Conservation (phyloP, 2,329 filamentous ascomycete species). For the Claviceps capensis region DNA sequence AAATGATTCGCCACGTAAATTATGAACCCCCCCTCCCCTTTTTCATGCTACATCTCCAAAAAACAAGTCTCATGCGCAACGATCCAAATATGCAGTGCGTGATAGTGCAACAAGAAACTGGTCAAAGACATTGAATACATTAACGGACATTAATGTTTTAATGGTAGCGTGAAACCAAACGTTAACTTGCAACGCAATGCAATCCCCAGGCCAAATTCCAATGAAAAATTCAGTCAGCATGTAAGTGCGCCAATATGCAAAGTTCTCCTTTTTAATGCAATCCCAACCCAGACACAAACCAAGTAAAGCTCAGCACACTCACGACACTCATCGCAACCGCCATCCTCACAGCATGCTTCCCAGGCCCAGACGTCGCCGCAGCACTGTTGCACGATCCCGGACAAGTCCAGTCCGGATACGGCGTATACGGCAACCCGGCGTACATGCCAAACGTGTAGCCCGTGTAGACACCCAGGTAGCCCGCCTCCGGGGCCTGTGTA, state of each 20-base stretch:
- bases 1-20: background rate
- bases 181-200: too few relatives aligned
- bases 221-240: too few relatives aligned
- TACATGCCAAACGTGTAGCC: slow-evolving; percentile 47
- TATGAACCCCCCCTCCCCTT: too few relatives aligned
- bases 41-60: too few relatives aligned
- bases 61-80: too few relatives aligned
- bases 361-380: slow-evolving; percentile 30
- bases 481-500: slow-evolving; percentile 36
- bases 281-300: slow-evolving; percentile 44
- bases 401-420: slow-evolving; percentile 39
- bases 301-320: slow-evolving; percentile 48
- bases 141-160: too few relatives aligned
- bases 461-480: slow-evolving; percentile 37
- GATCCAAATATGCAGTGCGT: too few relatives aligned
- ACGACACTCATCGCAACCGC: slow-evolving; percentile 39
- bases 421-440: slow-evolving; percentile 34
- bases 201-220: too few relatives aligned
- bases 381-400: slow-evolving; percentile 46
- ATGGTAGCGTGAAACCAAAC: too few relatives aligned
- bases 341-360: slow-evolving; percentile 34
- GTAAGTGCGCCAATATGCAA: background rate
- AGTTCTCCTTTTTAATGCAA: slow-evolving; percentile 14
- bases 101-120: too few relatives aligned
- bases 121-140: too few relatives aligned